Conservation (phyloP, 352 stramenopile species). For the Elongisporangium prolatum region DNA sequence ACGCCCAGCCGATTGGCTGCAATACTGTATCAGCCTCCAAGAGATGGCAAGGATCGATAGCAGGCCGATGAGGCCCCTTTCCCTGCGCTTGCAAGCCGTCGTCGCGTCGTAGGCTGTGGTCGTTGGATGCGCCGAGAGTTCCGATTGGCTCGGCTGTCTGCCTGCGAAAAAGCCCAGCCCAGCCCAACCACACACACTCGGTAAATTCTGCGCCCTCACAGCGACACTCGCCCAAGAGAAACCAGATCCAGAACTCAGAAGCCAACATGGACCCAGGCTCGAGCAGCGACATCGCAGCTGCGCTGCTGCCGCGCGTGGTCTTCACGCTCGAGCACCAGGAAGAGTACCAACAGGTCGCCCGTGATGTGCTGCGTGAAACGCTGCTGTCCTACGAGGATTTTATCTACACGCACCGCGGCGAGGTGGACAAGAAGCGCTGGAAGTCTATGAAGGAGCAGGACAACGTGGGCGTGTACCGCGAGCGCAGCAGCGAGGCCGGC, state of each 20-base stretch:
- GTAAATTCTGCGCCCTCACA: not conserved
- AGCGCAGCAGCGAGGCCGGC: constrained; percentile 11
- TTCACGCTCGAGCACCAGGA: constrained; percentile 25
- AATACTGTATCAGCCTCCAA: not conserved
- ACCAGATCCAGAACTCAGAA: not conserved
- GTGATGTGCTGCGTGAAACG: constrained; percentile 21
- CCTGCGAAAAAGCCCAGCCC: not conserved
- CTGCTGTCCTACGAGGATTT: constrained; percentile 37
- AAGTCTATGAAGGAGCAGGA: constrained; percentile 28
- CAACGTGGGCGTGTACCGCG: constrained; percentile 28
- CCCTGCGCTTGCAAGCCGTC: not conserved
- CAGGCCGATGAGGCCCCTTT: not conserved
- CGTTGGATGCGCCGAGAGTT: not conserved
- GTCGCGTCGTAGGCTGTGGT: not conserved
- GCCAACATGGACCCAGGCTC: not conserved
- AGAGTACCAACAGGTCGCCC: constrained; percentile 20
- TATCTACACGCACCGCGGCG: constrained; percentile 11
- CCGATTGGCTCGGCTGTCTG: not conserved
- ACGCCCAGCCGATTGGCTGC: not conserved
- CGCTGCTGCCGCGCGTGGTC: constrained; percentile 19
- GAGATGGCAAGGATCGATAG: not conserved
- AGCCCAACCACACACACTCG: not conserved
- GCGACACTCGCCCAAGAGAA: not conserved
- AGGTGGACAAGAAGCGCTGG: constrained; percentile 34
- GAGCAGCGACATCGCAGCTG: not conserved